Conservation (phyloP, 352 stramenopile species). For the Blastocystis sp. region DNA sequence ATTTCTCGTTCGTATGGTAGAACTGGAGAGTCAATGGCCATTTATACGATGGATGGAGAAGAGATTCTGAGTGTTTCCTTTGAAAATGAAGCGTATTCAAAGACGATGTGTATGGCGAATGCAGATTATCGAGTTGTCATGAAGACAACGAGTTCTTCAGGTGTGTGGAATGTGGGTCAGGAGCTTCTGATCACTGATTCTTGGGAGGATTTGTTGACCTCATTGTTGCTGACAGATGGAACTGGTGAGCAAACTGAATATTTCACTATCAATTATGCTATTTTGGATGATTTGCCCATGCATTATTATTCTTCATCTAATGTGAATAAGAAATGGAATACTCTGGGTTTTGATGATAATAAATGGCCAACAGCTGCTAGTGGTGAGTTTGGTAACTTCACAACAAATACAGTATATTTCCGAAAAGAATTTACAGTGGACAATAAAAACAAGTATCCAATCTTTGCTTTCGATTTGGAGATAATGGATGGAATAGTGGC, state of each 20-base stretch:
- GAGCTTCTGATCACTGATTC: slow-evolving; percentile 2
- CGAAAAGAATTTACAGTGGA: background rate
- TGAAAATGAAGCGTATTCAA: background rate
- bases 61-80: background rate
- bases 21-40: background rate
- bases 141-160: background rate
- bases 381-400: slow-evolving; percentile 8
- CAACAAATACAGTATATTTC: slow-evolving; percentile 26
- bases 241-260: slow-evolving; percentile 7
- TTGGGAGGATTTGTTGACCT: background rate
- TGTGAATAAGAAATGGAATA: slow-evolving; percentile 14
- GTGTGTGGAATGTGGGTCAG: background rate
- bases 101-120: background rate
- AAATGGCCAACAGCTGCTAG: background rate
- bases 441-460: background rate
- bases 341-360: background rate
- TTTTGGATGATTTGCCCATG: background rate
- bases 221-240: background rate
- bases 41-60: background rate
- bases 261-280: slow-evolving; percentile 19
- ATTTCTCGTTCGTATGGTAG: background rate
- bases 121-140: background rate
- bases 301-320: background rate
- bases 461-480: background rate
- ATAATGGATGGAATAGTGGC: background rate